Evolutionary conservation across 495 filamentous ascomycete genomes (phyloP), one percentile per base, ranked within the genome.

Genomic region (Penicillium pancosmium): DNA sequence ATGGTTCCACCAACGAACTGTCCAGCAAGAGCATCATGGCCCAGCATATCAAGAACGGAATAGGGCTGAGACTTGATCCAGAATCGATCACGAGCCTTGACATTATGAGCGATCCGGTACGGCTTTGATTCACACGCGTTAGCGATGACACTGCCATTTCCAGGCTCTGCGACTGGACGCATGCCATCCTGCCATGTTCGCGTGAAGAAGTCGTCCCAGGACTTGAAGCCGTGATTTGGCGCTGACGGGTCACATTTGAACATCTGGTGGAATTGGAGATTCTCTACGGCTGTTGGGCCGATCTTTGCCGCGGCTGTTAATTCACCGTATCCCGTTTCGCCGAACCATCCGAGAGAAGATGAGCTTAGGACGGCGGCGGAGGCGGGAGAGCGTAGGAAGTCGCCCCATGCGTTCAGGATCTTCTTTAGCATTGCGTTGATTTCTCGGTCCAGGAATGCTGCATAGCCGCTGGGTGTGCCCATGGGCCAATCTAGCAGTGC

Each of bases 141-240:
- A 33, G 74, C 79, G 31, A 91, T 82, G 18, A 90, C 77, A 5
- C 64, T 50, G 5, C 60, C 52, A 27, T 78, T 65, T 0, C 70
- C 75, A 0, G 85, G 84, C 0, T 71, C 67, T 0, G 80, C 82
- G 6, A 91, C 71, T 4, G 88, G 88, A 0, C 89, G 82, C 2
- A 85, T 75, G 12, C 73, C 72, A 0, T 78, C 69, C 1, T 74
- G 74, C 52, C 90, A 81, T 2, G 76, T 44, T 15, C 89, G 83
- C 0, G 86, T 89, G 73, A 92, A 92, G 74, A 91, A 92, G 55
- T 87, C 78, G 58, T 92, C 88, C 89, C 89, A 91, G 1, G 86
- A 90, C 41, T 75, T 80, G 69, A 78, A 79, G 19, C 88, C 89
- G 66, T 82, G 74, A 59, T 87, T 61, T 0, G 61, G 53, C 8